These are phyloP conservation scores for Triticum turgidum DNA, from an alignment of 176 grass and related monocot genomes.

Conservation along the genomic window DNA sequence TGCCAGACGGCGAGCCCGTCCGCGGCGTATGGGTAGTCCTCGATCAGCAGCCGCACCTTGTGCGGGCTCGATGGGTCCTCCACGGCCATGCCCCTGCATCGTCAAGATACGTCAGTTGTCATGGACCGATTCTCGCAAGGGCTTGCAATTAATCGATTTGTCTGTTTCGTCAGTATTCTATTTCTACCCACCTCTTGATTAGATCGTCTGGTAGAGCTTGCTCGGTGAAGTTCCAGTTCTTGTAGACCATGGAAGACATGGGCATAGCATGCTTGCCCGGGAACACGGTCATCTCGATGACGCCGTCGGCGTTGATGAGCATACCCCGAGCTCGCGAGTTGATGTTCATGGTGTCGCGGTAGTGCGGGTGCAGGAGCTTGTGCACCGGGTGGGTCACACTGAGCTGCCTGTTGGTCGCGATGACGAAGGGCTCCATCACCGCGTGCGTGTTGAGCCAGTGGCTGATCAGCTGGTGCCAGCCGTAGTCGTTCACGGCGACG, in stretches of 20 bases:
- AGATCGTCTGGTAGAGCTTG: background rate
- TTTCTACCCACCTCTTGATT: background rate
- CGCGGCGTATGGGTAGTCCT: slow-evolving; percentile 41
- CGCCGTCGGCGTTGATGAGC: background rate
- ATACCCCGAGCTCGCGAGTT: background rate
- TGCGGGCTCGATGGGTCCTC: slow-evolving; percentile 21
- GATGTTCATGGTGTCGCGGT: background rate
- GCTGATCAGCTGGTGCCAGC: background rate
- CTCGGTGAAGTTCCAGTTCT: slow-evolving; percentile 11
- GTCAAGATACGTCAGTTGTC: too few relatives aligned
- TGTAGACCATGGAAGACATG: background rate
- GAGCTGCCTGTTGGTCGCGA: background rate
- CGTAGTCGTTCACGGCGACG: background rate
- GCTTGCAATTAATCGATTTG: too few relatives aligned
- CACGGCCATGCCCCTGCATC: slow-evolving; percentile 18
- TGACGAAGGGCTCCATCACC: background rate
- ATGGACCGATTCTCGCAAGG: too few relatives aligned
- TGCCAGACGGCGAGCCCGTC: slow-evolving; percentile 50
- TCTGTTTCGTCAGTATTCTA: too few relatives aligned
- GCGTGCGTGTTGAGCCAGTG: slow-evolving; percentile 16
- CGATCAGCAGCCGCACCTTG: slow-evolving; percentile 34
- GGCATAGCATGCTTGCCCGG: background rate
- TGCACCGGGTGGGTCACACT: background rate
- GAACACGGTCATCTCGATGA: background rate
- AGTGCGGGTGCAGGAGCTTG: slow-evolving; percentile 2